Percentiles rank a stretch among this genome's conserved stretches.
Evolutionary conservation across 371 early-diverging fungal genomes (phyloP).

Genomic region (Phascolomyces articulosus): DNA sequence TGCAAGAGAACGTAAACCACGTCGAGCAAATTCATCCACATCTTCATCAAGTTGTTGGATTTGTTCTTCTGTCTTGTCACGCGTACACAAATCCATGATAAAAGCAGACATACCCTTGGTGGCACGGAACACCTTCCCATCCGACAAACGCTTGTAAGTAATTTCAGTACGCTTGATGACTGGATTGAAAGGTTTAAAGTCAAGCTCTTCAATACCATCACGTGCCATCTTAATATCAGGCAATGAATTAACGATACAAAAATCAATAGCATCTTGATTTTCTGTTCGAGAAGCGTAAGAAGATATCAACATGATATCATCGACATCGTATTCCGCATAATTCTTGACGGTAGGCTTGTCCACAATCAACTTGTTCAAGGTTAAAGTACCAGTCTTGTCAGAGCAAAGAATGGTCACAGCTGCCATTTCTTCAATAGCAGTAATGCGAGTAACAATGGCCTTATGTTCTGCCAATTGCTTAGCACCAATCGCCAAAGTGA

Average conservation of each 20-base stretch:
- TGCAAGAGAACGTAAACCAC: slow-evolving; percentile 87
- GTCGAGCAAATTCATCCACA: slow-evolving; percentile 76
- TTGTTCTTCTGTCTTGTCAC: slow-evolving; percentile 68
- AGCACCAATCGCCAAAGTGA: slow-evolving; percentile 94
- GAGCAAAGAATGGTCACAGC: slow-evolving; percentile 93
- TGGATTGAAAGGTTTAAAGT: slow-evolving; percentile 91
- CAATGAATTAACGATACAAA: slow-evolving; percentile 72
- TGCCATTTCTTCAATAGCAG: slow-evolving; percentile 92
- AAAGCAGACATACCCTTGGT: slow-evolving; percentile 81
- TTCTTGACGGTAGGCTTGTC: slow-evolving; percentile 65
- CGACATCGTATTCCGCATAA: slow-evolving; percentile 57
- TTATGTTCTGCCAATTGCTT: slow-evolving; percentile 92
- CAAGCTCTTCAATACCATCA: slow-evolving; percentile 67
- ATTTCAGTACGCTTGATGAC: slow-evolving; percentile 88
- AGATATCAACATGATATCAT: slow-evolving; percentile 65
- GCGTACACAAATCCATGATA: slow-evolving; percentile 72
- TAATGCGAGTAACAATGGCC: slow-evolving; percentile 90
- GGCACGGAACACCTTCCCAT: slow-evolving; percentile 67
- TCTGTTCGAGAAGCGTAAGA: slow-evolving; percentile 75
- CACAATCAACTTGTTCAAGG: slow-evolving; percentile 90
- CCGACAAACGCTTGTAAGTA: slow-evolving; percentile 66
- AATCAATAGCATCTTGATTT: slow-evolving; percentile 82
- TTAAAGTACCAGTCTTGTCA: slow-evolving; percentile 97
- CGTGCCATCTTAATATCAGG: slow-evolving; percentile 64
- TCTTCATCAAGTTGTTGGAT: slow-evolving; percentile 64